Percentiles rank a stretch among this genome's conserved stretches.
phyloP scores from a whole-genome alignment of 768 basidiomycete genomes.

The Crassisporium funariophilum region DNA sequence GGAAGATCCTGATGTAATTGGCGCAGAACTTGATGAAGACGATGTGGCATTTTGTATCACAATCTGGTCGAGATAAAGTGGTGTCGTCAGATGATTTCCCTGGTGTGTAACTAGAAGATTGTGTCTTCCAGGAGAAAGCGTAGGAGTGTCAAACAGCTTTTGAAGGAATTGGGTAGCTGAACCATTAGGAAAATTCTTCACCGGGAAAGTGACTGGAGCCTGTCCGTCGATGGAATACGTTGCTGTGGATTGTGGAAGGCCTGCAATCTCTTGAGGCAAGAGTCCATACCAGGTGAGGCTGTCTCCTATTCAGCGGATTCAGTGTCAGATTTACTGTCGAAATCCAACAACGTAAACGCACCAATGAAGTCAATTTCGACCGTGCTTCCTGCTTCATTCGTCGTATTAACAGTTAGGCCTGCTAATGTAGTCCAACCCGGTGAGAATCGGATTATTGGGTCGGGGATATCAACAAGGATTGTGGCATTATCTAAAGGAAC shows the following conservation, averaged over 20 bases:
- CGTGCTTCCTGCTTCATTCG: neutral
- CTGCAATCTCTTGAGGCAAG: neutral
- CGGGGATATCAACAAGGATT: neutral
- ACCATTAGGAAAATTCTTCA: neutral
- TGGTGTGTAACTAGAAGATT: neutral
- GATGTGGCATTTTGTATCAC: neutral
- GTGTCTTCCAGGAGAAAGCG: neutral
- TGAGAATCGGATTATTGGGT: neutral
- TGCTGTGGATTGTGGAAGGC: neutral
- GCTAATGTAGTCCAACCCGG: neutral
- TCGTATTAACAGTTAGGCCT: neutral
- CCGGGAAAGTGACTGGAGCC: neutral
- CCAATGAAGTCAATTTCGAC: neutral
- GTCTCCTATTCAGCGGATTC: neutral
- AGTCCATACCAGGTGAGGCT: neutral
- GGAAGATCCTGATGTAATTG: neutral
- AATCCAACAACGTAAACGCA: neutral
- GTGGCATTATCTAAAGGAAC: neutral
- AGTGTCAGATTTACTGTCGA: neutral
- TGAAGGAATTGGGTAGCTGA: neutral
- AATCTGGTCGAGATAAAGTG: neutral
- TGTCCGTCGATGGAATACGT: slow-evolving; percentile 5
- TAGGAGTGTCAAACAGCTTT: neutral
- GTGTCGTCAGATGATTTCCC: neutral
- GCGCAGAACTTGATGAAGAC: neutral